Evolutionary conservation across 2,329 filamentous ascomycete genomes (phyloP).

Genomic region (Ceratocystis harringtonii): DNA sequence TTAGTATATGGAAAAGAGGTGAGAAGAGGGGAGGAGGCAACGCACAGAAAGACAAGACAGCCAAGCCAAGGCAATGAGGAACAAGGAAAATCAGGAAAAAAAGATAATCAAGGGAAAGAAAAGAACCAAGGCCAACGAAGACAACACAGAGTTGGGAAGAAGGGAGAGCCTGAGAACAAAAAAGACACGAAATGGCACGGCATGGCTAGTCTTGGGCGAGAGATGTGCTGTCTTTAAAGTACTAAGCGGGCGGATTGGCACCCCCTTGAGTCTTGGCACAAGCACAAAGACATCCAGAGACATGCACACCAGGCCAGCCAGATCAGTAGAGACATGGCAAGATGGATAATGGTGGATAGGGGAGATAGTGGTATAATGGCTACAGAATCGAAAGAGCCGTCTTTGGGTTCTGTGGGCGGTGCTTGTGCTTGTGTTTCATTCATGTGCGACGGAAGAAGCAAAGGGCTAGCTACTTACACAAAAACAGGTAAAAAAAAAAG

Average conservation of each 20-base stretch:
- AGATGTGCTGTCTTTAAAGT: slow-evolving; percentile 6
- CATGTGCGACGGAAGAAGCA: slow-evolving; percentile 3
- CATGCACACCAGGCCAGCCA: background rate
- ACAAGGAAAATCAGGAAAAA: background rate
- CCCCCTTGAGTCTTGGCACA: slow-evolving; percentile 7
- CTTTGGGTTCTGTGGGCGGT: background rate
- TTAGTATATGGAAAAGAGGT: background rate
- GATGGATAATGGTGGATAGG: background rate
- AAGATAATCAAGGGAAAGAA: background rate
- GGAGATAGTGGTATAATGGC: background rate
- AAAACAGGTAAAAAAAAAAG: background rate
- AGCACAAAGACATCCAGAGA: background rate
- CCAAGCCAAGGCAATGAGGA: no score
- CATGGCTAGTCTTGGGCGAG: background rate
- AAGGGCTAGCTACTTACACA: slow-evolving; percentile 6
- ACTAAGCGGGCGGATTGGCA: background rate
- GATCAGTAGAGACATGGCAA: slow-evolving; percentile 1
- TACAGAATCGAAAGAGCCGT: slow-evolving; percentile 1
- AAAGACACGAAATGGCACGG: background rate
- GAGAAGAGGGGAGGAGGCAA: background rate
- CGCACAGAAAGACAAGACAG: background rate
- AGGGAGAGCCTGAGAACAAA: background rate
- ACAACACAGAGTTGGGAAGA: background rate
- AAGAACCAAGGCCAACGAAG: slow-evolving; percentile 3
- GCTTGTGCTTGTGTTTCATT: slow-evolving; percentile 2